Evolutionary conservation across 768 basidiomycete species (phyloP).

Genomic region (Rhodotorula paludigena): DNA sequence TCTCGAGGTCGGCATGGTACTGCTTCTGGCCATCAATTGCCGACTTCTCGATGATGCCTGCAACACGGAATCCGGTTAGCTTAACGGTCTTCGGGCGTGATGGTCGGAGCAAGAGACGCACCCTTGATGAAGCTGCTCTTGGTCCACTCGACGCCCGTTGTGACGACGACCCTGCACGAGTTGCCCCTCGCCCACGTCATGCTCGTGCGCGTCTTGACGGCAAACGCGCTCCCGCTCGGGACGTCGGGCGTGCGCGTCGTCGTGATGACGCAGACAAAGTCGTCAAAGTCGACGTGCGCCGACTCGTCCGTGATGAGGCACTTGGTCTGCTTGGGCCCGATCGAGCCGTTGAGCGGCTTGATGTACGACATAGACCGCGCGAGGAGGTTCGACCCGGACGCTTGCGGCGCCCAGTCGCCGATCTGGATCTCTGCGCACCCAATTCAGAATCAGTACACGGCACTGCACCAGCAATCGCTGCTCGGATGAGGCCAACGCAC

Average conservation of each 20-base stretch:
- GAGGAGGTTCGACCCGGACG: conserved; percentile 62
- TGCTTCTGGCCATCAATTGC: conserved; percentile 85
- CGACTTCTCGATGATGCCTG: conserved; percentile 88
- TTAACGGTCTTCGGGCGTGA: background rate
- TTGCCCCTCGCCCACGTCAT: conserved; percentile 84
- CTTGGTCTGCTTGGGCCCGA: conserved; percentile 91
- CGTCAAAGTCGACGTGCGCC: conserved; percentile 71
- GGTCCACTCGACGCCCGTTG: conserved; percentile 90
- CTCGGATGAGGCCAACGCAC: conserved; percentile 52
- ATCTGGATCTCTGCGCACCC: conserved; percentile 74
- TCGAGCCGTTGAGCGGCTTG: conserved; percentile 77
- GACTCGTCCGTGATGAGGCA: conserved; percentile 90
- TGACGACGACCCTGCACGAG: conserved; percentile 73
- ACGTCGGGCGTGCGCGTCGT: conserved; percentile 92
- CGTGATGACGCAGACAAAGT: conserved; percentile 74
- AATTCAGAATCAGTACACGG: background rate
- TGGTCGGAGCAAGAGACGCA: conserved; percentile 46
- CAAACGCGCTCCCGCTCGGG: conserved; percentile 85
- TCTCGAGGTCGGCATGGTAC: conserved; percentile 76
- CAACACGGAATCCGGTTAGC: background rate
- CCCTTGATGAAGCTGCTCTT: conserved; percentile 95
- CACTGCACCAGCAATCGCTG: background rate
- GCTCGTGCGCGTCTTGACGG: conserved; percentile 90
- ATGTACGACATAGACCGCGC: conserved; percentile 91
- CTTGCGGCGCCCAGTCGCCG: conserved; percentile 80